A percentile compares a stretch with the other conserved stretches of the same genome.
phyloP scores from a whole-genome alignment of 495 filamentous ascomycete genomes.

The Tuber calosporum region DNA sequence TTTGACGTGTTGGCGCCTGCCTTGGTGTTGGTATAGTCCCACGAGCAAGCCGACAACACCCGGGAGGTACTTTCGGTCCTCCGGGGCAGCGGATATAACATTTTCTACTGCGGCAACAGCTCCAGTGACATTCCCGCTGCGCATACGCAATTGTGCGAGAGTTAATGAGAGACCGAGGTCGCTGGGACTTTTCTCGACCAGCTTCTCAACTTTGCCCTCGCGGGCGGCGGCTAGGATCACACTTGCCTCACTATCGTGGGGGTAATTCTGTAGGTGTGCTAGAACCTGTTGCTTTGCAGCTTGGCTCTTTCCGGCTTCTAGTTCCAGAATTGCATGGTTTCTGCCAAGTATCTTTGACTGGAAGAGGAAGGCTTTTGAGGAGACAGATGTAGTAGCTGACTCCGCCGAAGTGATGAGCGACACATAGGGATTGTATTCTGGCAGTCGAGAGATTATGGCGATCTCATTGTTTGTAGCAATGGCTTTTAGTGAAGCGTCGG shows the following conservation, averaged over 20 bases:
- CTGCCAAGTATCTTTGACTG: conserved; percentile 61
- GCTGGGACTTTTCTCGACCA: conserved; percentile 68
- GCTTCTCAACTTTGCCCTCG: conserved; percentile 60
- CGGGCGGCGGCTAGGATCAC: conserved; percentile 78
- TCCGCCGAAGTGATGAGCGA: conserved; percentile 53
- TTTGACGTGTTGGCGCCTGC: conserved; percentile 65
- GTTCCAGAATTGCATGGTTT: conserved; percentile 64
- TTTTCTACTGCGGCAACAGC: conserved; percentile 69
- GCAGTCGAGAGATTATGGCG: conserved; percentile 53
- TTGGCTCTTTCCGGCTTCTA: conserved; percentile 69
- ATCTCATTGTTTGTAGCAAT: conserved; percentile 69
- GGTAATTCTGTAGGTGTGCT: conserved; percentile 44
- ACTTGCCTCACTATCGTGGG: conserved; percentile 19
- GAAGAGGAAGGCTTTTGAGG: conserved; percentile 54
- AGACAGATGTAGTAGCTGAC: conserved; percentile 48
- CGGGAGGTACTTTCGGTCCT: conserved; percentile 69
- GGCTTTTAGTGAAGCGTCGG: conserved; percentile 66
- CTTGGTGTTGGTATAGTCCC: conserved; percentile 69
- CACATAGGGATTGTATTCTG: conserved; percentile 65
- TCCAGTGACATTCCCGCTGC: conserved; percentile 63
- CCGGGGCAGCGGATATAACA: conserved; percentile 52
- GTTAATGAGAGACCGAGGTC: conserved; percentile 81
- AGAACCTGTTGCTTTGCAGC: conserved; percentile 50
- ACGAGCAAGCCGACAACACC: conserved; percentile 79
- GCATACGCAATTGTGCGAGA: conserved; percentile 74